These are phyloP conservation scores for Zygoascus sp. DNA, from an alignment of 1,139 yeast genomes.

Conservation along the genomic window DNA sequence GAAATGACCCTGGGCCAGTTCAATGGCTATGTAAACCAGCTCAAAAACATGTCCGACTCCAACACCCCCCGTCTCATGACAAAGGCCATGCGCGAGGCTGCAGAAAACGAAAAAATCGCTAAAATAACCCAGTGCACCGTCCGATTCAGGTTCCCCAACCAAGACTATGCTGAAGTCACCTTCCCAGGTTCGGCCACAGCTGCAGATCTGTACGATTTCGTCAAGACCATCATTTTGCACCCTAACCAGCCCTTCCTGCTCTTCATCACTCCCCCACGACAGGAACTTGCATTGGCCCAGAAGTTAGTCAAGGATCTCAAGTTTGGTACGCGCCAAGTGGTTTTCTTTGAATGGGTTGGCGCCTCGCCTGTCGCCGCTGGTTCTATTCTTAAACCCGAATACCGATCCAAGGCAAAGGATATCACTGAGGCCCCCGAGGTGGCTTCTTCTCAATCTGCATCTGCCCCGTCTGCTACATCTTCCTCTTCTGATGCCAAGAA, in stretches of 20 bases:
- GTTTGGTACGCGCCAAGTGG: constrained; percentile 30
- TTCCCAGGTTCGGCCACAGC: constrained; percentile 30
- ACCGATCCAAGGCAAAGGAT: constrained; percentile 21
- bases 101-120: constrained; percentile 24
- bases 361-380: constrained; percentile 12
- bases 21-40: constrained; percentile 26
- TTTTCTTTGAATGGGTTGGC: constrained; percentile 31
- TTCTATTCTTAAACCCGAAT: constrained; percentile 19
- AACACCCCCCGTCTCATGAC: constrained; percentile 32
- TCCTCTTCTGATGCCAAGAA: neutral
- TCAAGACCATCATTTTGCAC: constrained; percentile 25
- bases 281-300: constrained; percentile 18
- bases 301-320: constrained; percentile 25
- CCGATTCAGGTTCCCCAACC: constrained; percentile 35
- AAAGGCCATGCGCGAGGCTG: constrained; percentile 27
- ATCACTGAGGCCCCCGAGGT: constrained; percentile 28
- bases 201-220: constrained; percentile 28
- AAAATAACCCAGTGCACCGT: constrained; percentile 22
- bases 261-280: constrained; percentile 31
- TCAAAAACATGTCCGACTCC: constrained; percentile 24
- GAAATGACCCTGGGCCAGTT: constrained; percentile 26
- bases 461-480: constrained; percentile 1
- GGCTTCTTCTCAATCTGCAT: constrained; percentile 19
- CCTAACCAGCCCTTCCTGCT: constrained; percentile 25
- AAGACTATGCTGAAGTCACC: constrained; percentile 31